phyloP scores from a whole-genome alignment of 257 asterid genomes.

The Phtheirospermum japonicum region DNA sequence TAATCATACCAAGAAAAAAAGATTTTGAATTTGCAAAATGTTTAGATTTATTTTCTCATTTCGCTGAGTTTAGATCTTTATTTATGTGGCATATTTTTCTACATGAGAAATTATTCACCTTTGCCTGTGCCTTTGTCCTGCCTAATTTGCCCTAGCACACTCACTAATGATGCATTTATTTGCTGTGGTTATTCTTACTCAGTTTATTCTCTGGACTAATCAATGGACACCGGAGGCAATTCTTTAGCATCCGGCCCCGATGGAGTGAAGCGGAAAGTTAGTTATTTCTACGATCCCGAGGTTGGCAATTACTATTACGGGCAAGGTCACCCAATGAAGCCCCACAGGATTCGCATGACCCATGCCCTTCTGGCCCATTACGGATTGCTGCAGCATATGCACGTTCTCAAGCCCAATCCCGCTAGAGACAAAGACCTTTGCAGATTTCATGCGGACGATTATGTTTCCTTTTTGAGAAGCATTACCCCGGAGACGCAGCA shows the following conservation, averaged over 20 bases:
- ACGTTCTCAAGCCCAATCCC: constrained; percentile 59
- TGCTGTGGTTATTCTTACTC: constrained; percentile 18
- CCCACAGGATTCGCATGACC: constrained; percentile 65
- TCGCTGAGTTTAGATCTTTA: not conserved
- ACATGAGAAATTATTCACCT: not conserved
- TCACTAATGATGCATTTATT: constrained; percentile 1
- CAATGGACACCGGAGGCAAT: constrained; percentile 54
- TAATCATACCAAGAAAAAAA: not conserved
- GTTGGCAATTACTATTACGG: constrained; percentile 63
- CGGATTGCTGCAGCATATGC: constrained; percentile 59
- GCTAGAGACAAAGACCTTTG: constrained; percentile 64
- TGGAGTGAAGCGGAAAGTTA: constrained; percentile 61
- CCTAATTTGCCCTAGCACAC: constrained; percentile 12
- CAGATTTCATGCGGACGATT: constrained; percentile 60
- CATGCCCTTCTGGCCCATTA: constrained; percentile 64
- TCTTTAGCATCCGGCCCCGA: constrained; percentile 54
- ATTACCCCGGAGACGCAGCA: constrained; percentile 65
- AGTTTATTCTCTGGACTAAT: not conserved
- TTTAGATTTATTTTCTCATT: not conserved
- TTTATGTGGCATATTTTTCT: not conserved
- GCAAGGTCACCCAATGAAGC: constrained; percentile 70
- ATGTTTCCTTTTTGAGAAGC: constrained; percentile 50
- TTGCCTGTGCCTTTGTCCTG: not conserved
- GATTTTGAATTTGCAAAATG: not conserved
- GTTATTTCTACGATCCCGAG: constrained; percentile 61